A percentile compares a stretch with the other conserved stretches of the same genome.
Conservation (phyloP, 83 land plant genomes). For the Larix sibirica region DNA sequence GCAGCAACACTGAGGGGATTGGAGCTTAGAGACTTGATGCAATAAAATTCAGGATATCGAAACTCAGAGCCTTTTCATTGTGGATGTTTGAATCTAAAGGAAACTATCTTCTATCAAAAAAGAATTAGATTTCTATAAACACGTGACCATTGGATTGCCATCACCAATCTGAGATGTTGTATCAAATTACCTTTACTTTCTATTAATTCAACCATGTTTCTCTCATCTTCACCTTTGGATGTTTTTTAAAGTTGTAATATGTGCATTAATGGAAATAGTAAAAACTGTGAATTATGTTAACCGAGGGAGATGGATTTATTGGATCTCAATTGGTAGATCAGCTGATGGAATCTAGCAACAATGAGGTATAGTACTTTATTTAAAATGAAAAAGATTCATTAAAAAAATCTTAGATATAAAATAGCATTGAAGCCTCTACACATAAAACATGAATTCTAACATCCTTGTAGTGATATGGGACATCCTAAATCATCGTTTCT, state of each 20-base stretch:
- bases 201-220: neutral
- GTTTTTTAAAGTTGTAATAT: neutral
- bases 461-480: neutral
- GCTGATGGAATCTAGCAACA: slow-evolving; percentile 90
- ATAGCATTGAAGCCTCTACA: neutral
- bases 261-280: slow-evolving; percentile 34
- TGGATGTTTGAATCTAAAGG: too few species aligned
- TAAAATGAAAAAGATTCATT: neutral
- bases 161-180: too few species aligned
- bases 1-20: too few species aligned
- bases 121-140: too few species aligned
- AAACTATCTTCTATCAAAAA: too few species aligned
- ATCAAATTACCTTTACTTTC: too few species aligned
- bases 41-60: too few species aligned
- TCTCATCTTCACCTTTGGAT: neutral
- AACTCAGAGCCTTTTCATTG: too few species aligned
- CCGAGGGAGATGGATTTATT: slow-evolving; percentile 98
- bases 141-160: too few species aligned
- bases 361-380: slow-evolving; percentile 59
- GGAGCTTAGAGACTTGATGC: too few species aligned
- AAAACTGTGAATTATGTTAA: slow-evolving; percentile 90
- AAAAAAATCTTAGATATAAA: neutral
- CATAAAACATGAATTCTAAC: neutral
- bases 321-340: slow-evolving; percentile 95
- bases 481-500: neutral